Percentiles rank a stretch among this genome's conserved stretches.
These are phyloP conservation scores for Whalleya microplaca DNA, from an alignment of 2,329 filamentous ascomycete genomes.

Conservation along the genomic window DNA sequence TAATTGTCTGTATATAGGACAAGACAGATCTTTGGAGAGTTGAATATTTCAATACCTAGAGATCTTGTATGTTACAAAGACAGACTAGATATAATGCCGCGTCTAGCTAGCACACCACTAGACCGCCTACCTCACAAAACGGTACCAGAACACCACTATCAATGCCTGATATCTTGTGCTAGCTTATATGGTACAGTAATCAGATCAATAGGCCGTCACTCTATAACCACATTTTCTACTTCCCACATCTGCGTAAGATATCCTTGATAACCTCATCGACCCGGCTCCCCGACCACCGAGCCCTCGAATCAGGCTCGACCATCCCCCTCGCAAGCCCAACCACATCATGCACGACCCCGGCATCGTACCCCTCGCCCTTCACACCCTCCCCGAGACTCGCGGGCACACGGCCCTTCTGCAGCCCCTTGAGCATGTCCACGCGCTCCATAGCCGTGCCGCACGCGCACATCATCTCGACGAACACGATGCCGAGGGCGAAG, in stretches of 20 bases:
- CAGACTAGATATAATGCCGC: too few species aligned
- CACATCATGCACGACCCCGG: constrained; percentile 20
- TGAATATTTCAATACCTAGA: too few species aligned
- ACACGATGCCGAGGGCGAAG: constrained; percentile 62
- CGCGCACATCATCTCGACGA: constrained; percentile 62
- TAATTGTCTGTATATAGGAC: too few species aligned
- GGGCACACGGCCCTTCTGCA: constrained; percentile 32
- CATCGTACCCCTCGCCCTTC: constrained; percentile 22
- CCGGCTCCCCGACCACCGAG: constrained; percentile 27
- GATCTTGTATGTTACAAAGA: too few species aligned
- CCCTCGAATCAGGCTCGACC: constrained; percentile 28
- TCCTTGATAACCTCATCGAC: constrained; percentile 26
- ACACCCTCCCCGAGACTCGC: constrained; percentile 17
- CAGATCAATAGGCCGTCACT: too few species aligned
- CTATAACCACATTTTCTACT: too few species aligned
- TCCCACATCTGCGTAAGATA: constrained; percentile 21
- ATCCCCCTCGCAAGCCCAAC: constrained; percentile 29
- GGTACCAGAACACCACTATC: too few species aligned
- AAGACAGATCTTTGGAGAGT: too few species aligned
- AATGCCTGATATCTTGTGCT: too few species aligned
- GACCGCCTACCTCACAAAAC: too few species aligned
- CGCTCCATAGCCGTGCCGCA: constrained; percentile 58
- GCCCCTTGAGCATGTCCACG: constrained; percentile 30
- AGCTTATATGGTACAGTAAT: too few species aligned
- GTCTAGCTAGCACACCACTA: too few species aligned